phyloP scores from a whole-genome alignment of 345 rosid species.

The Nasturtium officinale region DNA sequence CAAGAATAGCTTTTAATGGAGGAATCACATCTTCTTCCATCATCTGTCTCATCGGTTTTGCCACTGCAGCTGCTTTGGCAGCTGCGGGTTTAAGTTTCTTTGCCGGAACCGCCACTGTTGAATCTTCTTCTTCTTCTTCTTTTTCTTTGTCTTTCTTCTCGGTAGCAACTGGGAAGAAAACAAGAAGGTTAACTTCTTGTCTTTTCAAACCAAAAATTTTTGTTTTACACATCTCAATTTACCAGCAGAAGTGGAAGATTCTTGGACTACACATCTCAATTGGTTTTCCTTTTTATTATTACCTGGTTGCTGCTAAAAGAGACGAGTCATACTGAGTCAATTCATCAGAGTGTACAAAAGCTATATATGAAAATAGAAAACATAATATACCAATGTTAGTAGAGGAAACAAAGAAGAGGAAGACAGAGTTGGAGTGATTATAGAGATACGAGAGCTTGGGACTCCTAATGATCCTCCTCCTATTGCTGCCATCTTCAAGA shows the following conservation, averaged over 20 bases:
- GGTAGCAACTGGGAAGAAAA: constrained; percentile 46
- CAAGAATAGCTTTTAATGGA: constrained; percentile 59
- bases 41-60: constrained; percentile 66
- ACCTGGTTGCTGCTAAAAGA: constrained; percentile 47
- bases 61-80: constrained; percentile 60
- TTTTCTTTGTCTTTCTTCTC: constrained; percentile 45
- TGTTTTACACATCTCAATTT: not conserved
- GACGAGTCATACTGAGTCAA: not conserved
- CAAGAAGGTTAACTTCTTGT: not conserved
- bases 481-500: constrained; percentile 52
- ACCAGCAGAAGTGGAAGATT: constrained; percentile 76
- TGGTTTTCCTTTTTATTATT: constrained; percentile 43
- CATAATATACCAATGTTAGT: constrained; percentile 50
- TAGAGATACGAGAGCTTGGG: constrained; percentile 56
- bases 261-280: constrained; percentile 69
- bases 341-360: not conserved
- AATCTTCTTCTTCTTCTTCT: constrained; percentile 31
- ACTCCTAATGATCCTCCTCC: constrained; percentile 60
- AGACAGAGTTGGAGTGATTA: constrained; percentile 43
- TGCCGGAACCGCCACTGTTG: constrained; percentile 45
- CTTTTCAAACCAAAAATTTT: not conserved
- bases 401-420: constrained; percentile 42
- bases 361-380: not conserved
- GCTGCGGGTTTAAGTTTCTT: constrained; percentile 67
- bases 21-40: constrained; percentile 97